Percentiles rank a stretch among this genome's conserved stretches.
phyloP scores from a whole-genome alignment of 73 alveolate genomes.

The Paramecium octaurelia region DNA sequence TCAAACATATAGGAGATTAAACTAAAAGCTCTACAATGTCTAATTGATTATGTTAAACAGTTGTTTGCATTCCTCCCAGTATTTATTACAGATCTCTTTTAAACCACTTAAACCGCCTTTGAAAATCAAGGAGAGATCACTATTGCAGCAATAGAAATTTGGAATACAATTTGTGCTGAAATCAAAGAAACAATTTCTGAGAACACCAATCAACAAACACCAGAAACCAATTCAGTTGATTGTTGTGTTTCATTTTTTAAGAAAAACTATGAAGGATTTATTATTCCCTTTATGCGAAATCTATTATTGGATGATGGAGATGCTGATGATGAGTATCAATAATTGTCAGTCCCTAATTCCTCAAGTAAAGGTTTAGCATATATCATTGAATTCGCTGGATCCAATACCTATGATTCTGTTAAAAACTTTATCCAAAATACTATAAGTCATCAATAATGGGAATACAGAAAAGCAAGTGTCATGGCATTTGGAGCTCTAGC shows the following conservation, averaged over 20 bases:
- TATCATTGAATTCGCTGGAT: neutral
- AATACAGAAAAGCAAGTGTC: slow-evolving; percentile 28
- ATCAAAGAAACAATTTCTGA: neutral
- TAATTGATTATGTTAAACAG: slow-evolving; percentile 1
- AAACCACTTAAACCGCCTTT: neutral
- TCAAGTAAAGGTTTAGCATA: neutral
- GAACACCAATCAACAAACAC: neutral
- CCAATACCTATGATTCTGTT: neutral
- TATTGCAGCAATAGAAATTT: slow-evolving; percentile 18
- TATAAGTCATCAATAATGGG: neutral
- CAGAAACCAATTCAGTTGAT: neutral
- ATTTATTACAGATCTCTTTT: neutral
- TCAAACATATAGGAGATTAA: neutral
- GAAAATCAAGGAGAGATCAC: neutral
- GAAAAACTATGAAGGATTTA: neutral
- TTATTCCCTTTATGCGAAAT: neutral
- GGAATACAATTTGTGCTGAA: slow-evolving; percentile 23
- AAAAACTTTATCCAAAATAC: neutral
- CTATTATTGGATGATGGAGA: neutral
- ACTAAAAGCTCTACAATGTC: neutral
- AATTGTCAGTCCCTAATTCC: neutral
- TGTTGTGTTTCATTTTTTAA: neutral
- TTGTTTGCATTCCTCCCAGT: neutral
- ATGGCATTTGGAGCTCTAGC: slow-evolving; percentile 42
- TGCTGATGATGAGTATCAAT: neutral